Conservation (phyloP, 163 green algal genomes). For the Chlorella variabilis region DNA sequence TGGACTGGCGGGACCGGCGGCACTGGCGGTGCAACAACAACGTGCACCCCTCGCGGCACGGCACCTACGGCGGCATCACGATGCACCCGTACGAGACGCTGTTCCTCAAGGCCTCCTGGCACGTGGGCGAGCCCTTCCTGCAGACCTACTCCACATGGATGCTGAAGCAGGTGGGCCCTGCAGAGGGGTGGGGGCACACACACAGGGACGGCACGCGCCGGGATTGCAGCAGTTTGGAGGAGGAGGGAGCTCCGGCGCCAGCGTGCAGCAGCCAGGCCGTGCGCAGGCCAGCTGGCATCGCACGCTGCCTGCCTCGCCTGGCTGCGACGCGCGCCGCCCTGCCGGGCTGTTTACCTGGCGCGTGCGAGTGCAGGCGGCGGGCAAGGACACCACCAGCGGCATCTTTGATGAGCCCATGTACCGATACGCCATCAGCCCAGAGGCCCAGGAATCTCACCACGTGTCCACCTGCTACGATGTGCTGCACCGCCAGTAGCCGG, state of each 20-base stretch:
- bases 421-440: constrained; percentile 55
- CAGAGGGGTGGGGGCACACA: too few relatives aligned
- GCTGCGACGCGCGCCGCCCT: too few relatives aligned
- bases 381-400: constrained; percentile 50
- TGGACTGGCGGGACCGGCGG: constrained; percentile 55
- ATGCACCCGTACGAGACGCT: constrained; percentile 70
- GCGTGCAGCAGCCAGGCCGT: too few relatives aligned
- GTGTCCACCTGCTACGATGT: constrained; percentile 44
- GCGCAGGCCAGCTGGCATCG: too few relatives aligned
- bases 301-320: too few relatives aligned
- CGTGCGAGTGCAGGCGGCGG: constrained; percentile 40
- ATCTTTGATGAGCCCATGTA: constrained; percentile 65
- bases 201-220: too few relatives aligned
- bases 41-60: constrained; percentile 60
- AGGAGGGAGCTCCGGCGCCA: too few relatives aligned
- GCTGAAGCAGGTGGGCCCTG: constrained; percentile 26
- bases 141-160: constrained; percentile 58
- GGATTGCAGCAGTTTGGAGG: too few relatives aligned
- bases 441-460: constrained; percentile 48
- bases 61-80: constrained; percentile 60
- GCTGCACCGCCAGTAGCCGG: not conserved
- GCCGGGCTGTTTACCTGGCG: too few relatives aligned
- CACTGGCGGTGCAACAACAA: constrained; percentile 75
- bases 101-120: constrained; percentile 68
- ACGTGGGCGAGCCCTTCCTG: constrained; percentile 62